Base-by-base conservation (phyloP, 805 yeast genomes). In the Cyberlindnera meyerae region DNA sequence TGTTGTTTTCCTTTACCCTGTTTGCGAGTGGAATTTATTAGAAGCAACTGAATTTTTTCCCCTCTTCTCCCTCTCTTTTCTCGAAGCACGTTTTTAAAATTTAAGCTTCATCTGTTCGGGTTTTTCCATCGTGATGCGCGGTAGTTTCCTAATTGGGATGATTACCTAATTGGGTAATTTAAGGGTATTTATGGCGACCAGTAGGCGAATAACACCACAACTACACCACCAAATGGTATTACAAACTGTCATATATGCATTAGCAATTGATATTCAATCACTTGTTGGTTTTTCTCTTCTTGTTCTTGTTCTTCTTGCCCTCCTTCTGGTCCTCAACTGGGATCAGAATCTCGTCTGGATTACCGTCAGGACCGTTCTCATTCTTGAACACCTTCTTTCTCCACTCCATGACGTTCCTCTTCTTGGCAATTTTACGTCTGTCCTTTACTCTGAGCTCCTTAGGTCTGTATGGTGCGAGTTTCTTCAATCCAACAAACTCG, bases 391-490 rank as follows among this genome's bases (percentile, higher is more conserved):
- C 86, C 39, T 77, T 77, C 60, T 80, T 75, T 61, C 95, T 78
- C 98, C 98, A 93, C 48, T 88, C 93, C 45, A 82, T 74, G 42
- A 93, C 62, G 51, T 93, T 73, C 61, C 75, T 83, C 65, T 79
- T 77, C 70, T 90, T 93, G 26, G 88, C 77, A 40, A 74, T 82
- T 64, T 86, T 85, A 56, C 94, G 73, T 61, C 77, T 82, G 59
- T 93, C 98, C 55, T 81, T 86, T 48, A 68, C 62, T 45, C 78
- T 70, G 45, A 71, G 68, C 41, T 84, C 94, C 46, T 74, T 74
- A 17, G 86, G 77, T 58, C 96, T 77, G 59, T 85, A 93, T 20
- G 97, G 90, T 0, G 97, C 97, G 48, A 93, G 78, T 60, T 89
- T 89, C 67, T 90, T 90, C 51, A 93, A 65, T 16, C 96, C 93